Base-by-base conservation (phyloP, 164 flowering plant genomes). In the Santalum album region DNA sequence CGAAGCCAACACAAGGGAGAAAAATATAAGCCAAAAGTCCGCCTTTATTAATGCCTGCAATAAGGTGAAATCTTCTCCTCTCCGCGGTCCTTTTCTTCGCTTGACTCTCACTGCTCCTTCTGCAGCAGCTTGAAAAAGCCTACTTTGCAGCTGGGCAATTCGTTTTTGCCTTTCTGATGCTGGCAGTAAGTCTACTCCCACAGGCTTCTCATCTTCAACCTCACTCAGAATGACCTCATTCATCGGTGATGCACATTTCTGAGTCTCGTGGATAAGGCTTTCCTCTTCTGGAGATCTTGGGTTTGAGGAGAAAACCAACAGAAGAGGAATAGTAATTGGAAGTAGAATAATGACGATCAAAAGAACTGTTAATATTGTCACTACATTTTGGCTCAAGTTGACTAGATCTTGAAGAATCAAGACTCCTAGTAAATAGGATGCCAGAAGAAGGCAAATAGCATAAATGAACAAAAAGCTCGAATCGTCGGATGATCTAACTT, bases 21-120 rank as follows among this genome's bases (percentile, higher is more conserved):
- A 0, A 48, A 75, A 80, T 7, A 80, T 42, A 20, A 80, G 75
- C 80, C 69, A 78, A 53, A 78, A 72, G 54, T 80, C 86, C 15
- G 77, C 74, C 45, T 69, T 78, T n/a, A 45, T 53, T 20, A 80
- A 49, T 24, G 81, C 79, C 65, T 78, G 75, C 40, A 23, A 1
- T 22, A 80, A 51, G 4, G 82, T 80, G 68, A 69, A 70, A 46
- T 80, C 72, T 52, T 80, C 86, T 51, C 86, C 83, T 66, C 77
- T 62, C 12, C 57, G 65, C 3, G 86, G 86, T 4, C 75, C 69
- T 21, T 50, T 69, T 48, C 63, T 69, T 52, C 56, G 20, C 58
- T 77, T 72, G 24, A 77, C 63, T 43, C 72, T 58, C 27, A 74
- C 79, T 4, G 78, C 84, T 48, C 78, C 81, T 49, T 71, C 78